Evolutionary conservation across 2,329 filamentous ascomycete genomes (phyloP).

Genomic region (Curvularia eragrostidis): DNA sequence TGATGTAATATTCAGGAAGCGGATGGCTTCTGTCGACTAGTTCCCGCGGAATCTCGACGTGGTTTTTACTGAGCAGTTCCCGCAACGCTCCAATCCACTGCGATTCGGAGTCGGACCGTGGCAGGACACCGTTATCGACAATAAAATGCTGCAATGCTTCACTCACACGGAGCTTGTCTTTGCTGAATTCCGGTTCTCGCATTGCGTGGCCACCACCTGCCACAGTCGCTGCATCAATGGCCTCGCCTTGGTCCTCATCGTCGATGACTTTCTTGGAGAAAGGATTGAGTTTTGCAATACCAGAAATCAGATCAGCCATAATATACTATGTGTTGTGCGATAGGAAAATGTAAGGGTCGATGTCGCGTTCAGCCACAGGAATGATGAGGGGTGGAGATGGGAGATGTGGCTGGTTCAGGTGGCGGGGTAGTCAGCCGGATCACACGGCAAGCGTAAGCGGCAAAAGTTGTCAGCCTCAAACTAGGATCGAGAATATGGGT

Average conservation of each 20-base stretch:
- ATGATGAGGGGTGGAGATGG: background rate
- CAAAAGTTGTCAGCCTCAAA: background rate
- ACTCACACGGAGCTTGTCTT: constrained; percentile 65
- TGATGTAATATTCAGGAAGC: constrained; percentile 74
- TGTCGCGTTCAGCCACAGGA: constrained; percentile 6
- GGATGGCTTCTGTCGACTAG: constrained; percentile 65
- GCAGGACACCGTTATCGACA: constrained; percentile 59
- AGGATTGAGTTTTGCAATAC: constrained; percentile 43
- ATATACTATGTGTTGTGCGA: constrained; percentile 4
- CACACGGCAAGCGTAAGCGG: constrained; percentile 2
- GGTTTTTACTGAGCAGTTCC: constrained; percentile 62
- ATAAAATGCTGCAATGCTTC: constrained; percentile 64
- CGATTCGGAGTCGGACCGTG: constrained; percentile 57
- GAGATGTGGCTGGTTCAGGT: constrained; percentile 12
- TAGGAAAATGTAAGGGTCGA: constrained; percentile 1
- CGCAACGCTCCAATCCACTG: constrained; percentile 58
- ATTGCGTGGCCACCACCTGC: constrained; percentile 66
- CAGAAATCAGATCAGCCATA: constrained; percentile 46
- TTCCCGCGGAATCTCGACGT: constrained; percentile 63
- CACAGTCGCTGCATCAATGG: constrained; percentile 57
- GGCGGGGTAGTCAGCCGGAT: constrained; percentile 16
- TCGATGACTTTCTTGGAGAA: constrained; percentile 44
- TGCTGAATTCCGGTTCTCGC: constrained; percentile 58
- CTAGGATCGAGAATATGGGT: background rate
- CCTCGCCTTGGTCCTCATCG: constrained; percentile 63